phyloP scores from a whole-genome alignment of 139 green algal genomes.

The Chlorella sp. region DNA sequence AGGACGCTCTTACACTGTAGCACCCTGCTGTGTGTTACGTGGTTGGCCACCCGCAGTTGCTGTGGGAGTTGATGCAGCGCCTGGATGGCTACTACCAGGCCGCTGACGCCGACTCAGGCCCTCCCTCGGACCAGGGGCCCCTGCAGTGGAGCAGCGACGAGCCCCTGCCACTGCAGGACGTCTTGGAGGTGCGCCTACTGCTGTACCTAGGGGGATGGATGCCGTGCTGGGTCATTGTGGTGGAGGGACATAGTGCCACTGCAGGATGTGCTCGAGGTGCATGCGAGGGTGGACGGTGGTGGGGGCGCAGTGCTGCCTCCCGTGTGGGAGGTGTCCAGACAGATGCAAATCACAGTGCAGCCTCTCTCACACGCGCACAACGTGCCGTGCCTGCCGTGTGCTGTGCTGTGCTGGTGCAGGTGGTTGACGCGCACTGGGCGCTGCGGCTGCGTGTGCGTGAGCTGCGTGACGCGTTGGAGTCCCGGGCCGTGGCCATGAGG shows the following conservation, averaged over 20 bases:
- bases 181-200: constrained; percentile 40
- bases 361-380: no score
- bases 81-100: constrained; percentile 39
- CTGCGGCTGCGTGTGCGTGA: constrained; percentile 14
- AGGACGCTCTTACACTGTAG: background rate
- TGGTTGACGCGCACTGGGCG: constrained; percentile 50
- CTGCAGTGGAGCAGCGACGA: constrained; percentile 43
- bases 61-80: constrained; percentile 41
- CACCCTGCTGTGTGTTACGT: background rate
- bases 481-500: constrained; percentile 38
- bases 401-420: no score
- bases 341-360: no score
- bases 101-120: constrained; percentile 15
- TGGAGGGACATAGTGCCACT: no score
- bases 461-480: constrained; percentile 27
- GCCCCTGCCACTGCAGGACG: constrained; percentile 49
- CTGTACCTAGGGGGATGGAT: no score
- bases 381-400: no score
- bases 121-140: constrained; percentile 11
- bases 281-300: no score
- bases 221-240: no score
- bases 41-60: background rate
- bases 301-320: no score
- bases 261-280: no score
- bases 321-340: no score